Evolutionary conservation across 176 grass and related monocot species (phyloP), one percentile per base, ranked within the genome.

Genomic region (Musa itinerans): DNA sequence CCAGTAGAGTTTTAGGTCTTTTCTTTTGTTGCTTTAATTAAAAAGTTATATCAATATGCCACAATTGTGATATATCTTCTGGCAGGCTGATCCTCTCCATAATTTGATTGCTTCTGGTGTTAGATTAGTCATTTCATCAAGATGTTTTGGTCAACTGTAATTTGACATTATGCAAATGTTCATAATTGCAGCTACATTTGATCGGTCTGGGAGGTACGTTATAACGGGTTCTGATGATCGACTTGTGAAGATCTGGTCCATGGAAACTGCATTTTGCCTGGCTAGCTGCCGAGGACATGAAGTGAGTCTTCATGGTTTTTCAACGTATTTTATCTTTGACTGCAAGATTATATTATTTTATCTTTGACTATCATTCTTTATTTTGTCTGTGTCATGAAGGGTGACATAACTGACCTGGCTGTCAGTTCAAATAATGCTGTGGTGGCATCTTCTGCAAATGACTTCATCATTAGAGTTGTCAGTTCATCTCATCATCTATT

Each of bases 391-490:
- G 29, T 81, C 85, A 84, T 84, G 62, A 87, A 98, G 94, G 94
- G 94, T 54, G 94, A 98, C 79, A 98, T 98, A 65, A 98, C 94
- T 81, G 94, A 98, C 74, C 84, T 98, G 3, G 94, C 94, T 52
- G 94, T 93, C 82, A 98, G 88, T 88, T 89, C 82, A 78, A 98
- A 93, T 91, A 93, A 98, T 85, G 74, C 94, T 81, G 83, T 98
- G 82, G 94, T 98, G 58, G 94, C 94, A 81, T 98, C 94, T 72
- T 93, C 94, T 65, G 90, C 94, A 26, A 98, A 98, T 85, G 94
- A 98, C 84, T 98, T 90, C 81, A 87, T 93, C 80, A 98, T 98
- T 77, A 89, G 94, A 90, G 88, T 98, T 75, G 94, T 98, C 80
- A 91, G 88, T 87, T 75, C 17, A 13, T 43, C 74, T 43, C 74